Percentiles rank a stretch among this genome's conserved stretches.
These are phyloP conservation scores for Aureobasidium musti DNA, from an alignment of 2,329 filamentous ascomycete species.

Conservation along the genomic window DNA sequence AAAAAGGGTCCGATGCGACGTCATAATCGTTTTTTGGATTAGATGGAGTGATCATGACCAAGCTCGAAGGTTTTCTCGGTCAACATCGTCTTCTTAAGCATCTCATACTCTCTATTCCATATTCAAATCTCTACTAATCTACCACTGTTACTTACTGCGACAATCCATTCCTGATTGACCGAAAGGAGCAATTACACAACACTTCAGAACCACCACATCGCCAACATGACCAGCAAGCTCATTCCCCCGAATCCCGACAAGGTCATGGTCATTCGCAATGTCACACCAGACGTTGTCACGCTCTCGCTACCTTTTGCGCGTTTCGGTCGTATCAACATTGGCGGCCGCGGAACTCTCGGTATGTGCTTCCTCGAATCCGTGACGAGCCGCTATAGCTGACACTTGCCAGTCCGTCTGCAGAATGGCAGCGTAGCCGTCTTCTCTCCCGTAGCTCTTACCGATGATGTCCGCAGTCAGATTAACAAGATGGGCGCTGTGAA, in stretches of 20 bases:
- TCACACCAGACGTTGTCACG: slow-evolving; percentile 76
- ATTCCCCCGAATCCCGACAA: slow-evolving; percentile 68
- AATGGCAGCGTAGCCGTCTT: slow-evolving; percentile 82
- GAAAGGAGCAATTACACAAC: background rate
- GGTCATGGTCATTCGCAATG: slow-evolving; percentile 85
- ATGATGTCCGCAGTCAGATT: slow-evolving; percentile 65
- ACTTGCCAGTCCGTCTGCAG: slow-evolving; percentile 67
- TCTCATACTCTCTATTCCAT: background rate
- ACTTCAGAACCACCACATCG: background rate
- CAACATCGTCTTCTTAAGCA: background rate
- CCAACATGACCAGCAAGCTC: slow-evolving; percentile 37
- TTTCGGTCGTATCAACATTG: slow-evolving; percentile 76
- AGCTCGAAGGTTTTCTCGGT: background rate
- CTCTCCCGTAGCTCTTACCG: slow-evolving; percentile 84
- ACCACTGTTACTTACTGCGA: background rate
- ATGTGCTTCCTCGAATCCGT: slow-evolving; percentile 36
- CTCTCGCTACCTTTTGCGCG: slow-evolving; percentile 82
- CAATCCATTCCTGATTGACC: background rate
- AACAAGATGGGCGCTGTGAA: slow-evolving; percentile 57
- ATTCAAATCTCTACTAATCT: background rate
- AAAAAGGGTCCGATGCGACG: slow-evolving; percentile 17
- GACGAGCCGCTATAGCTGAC: background rate
- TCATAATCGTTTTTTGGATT: background rate
- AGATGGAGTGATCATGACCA: slow-evolving; percentile 1
- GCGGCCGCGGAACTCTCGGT: slow-evolving; percentile 85